phyloP scores from a whole-genome alignment of 108 stramenopile genomes.

The Conticribra guillardii region DNA sequence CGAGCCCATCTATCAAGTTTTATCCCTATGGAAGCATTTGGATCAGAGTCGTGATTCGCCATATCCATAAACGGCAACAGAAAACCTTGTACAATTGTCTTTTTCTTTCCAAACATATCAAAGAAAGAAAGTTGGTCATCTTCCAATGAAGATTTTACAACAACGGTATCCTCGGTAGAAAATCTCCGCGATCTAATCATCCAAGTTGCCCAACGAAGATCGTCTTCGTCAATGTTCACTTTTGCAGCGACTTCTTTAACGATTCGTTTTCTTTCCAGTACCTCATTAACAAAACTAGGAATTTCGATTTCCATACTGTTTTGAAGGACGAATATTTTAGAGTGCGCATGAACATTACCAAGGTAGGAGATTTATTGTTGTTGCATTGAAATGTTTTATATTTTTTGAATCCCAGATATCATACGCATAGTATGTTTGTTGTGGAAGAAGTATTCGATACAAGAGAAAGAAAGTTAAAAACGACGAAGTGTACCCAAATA shows the following conservation, averaged over 20 bases:
- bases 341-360: too few species aligned
- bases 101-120: constrained; percentile 7
- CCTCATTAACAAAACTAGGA: constrained; percentile 5
- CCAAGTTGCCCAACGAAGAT: constrained; percentile 25
- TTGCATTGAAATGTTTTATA: too few species aligned
- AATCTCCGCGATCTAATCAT: constrained; percentile 26
- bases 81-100: constrained; percentile 22
- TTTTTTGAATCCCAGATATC: too few species aligned
- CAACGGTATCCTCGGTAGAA: constrained; percentile 23
- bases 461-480: too few species aligned
- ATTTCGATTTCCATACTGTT: too few species aligned
- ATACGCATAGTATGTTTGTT: too few species aligned
- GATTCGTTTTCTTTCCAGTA: constrained; percentile 13
- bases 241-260: neutral
- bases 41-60: constrained; percentile 28
- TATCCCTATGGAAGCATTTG: constrained; percentile 23
- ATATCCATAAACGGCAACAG: constrained; percentile 27
- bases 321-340: too few species aligned
- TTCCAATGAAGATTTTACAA: constrained; percentile 7
- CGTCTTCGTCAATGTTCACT: constrained; percentile 8
- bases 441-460: too few species aligned
- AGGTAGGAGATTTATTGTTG: too few species aligned
- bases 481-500: too few species aligned
- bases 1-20: constrained; percentile 23
- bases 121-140: constrained; percentile 1